These are phyloP conservation scores for Asparagopsis taxiformis DNA, from an alignment of 31 red algal species.

Conservation along the genomic window DNA sequence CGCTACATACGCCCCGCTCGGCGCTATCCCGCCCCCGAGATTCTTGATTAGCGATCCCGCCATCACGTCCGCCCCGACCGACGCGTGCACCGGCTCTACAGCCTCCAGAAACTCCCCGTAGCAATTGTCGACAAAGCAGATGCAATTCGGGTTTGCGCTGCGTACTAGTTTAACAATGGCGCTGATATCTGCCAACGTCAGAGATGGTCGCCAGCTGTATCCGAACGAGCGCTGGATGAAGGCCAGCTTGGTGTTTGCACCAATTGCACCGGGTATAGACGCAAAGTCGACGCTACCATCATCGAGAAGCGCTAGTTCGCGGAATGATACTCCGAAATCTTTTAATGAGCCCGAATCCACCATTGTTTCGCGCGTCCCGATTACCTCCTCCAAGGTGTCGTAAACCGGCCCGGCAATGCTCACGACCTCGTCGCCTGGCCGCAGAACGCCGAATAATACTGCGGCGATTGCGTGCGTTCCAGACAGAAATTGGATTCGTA, in stretches of 20 bases:
- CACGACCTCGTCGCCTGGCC: constrained; percentile 87
- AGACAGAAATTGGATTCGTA: constrained; percentile 80
- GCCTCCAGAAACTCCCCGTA: constrained; percentile 83
- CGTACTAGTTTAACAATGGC: constrained; percentile 36
- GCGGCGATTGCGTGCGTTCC: constrained; percentile 86
- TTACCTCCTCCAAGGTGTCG: constrained; percentile 91
- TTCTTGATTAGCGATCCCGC: constrained; percentile 93
- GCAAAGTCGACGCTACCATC: constrained; percentile 47
- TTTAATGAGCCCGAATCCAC: constrained; percentile 41
- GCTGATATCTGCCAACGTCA: constrained; percentile 45
- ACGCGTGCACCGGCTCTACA: constrained; percentile 59
- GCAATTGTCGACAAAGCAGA: constrained; percentile 91
- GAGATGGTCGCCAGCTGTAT: constrained; percentile 61
- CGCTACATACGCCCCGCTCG: constrained; percentile 77
- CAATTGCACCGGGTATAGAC: constrained; percentile 11
- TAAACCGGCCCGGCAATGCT: constrained; percentile 68
- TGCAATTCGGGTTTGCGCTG: constrained; percentile 25
- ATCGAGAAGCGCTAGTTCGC: constrained; percentile 39
- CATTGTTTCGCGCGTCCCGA: constrained; percentile 49
- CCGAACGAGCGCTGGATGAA: constrained; percentile 88
- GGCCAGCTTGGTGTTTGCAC: constrained; percentile 49
- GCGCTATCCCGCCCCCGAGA: constrained; percentile 79
- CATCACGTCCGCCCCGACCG: constrained; percentile 78
- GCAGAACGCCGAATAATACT: constrained; percentile 70
- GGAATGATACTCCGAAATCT: constrained; percentile 68